phyloP scores from a whole-genome alignment of 805 yeast species.

The Saccharomycopsis fibuligera region DNA sequence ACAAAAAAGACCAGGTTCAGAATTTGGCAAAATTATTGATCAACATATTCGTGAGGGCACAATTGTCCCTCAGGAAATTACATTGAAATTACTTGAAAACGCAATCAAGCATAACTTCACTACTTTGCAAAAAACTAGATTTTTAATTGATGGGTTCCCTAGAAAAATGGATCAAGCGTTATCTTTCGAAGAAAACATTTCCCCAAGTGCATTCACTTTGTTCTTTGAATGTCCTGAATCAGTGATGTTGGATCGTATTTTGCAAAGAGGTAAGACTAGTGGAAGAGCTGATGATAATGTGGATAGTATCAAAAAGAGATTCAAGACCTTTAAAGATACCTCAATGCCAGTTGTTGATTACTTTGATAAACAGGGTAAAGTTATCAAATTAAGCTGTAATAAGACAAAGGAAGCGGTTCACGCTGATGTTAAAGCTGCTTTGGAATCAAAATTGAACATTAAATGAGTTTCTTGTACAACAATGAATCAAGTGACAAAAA shows the following conservation, averaged over 20 bases:
- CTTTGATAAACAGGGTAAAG: constrained; percentile 66
- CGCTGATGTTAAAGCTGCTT: constrained; percentile 56
- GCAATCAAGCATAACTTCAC: constrained; percentile 56
- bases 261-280: constrained; percentile 89
- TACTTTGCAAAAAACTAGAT: constrained; percentile 50
- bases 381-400: constrained; percentile 73
- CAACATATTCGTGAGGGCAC: constrained; percentile 78
- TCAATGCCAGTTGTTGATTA: constrained; percentile 91
- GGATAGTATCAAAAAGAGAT: constrained; percentile 86
- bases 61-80: constrained; percentile 90
- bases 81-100: constrained; percentile 73
- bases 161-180: constrained; percentile 97
- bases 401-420: constrained; percentile 77
- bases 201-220: constrained; percentile 61
- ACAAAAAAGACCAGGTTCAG: constrained; percentile 73
- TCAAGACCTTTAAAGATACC: constrained; percentile 77
- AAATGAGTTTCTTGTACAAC: neutral
- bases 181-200: constrained; percentile 79
- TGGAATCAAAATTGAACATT: constrained; percentile 36
- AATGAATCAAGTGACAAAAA: too few species aligned
- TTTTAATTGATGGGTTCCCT: constrained; percentile 94
- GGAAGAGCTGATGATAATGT: constrained; percentile 92
- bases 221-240: constrained; percentile 78
- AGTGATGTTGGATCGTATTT: constrained; percentile 76
- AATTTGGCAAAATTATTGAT: constrained; percentile 81